These are phyloP conservation scores for Psilocybe azurescens DNA, from an alignment of 768 basidiomycete species.

Conservation along the genomic window DNA sequence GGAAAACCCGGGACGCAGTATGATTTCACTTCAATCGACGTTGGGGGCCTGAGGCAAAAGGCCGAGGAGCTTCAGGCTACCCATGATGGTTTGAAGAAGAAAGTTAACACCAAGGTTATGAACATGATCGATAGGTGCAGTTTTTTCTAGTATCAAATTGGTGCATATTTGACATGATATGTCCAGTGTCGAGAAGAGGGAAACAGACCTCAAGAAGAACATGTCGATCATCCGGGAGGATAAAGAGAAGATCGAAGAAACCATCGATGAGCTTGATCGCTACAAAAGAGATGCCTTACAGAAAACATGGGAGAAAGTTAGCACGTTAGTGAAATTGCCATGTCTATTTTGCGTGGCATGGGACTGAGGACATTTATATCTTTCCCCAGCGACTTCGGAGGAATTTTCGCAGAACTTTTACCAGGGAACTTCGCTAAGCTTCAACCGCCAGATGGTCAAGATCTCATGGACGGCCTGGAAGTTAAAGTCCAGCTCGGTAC, in stretches of 20 bases:
- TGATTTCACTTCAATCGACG: slow-evolving; percentile 75
- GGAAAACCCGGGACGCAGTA: slow-evolving; percentile 82
- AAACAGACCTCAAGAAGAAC: slow-evolving; percentile 86
- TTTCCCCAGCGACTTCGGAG: slow-evolving; percentile 86
- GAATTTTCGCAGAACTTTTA: slow-evolving; percentile 92
- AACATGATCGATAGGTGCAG: slow-evolving; percentile 91
- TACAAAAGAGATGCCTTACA: slow-evolving; percentile 93
- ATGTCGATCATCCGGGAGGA: slow-evolving; percentile 87
- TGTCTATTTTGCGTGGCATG: background rate
- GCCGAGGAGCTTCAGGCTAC: slow-evolving; percentile 76
- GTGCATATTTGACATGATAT: background rate
- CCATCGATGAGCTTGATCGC: slow-evolving; percentile 89
- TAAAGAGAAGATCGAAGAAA: slow-evolving; percentile 93
- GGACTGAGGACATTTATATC: background rate
- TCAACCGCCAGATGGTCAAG: slow-evolving; percentile 91
- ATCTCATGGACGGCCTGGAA: slow-evolving; percentile 94
- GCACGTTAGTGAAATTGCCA: slow-evolving; percentile 59
- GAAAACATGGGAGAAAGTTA: slow-evolving; percentile 97
- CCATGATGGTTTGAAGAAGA: slow-evolving; percentile 91
- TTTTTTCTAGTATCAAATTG: slow-evolving; percentile 5
- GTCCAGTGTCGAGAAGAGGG: slow-evolving; percentile 90
- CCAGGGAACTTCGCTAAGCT: slow-evolving; percentile 97
- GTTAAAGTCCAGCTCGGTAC: slow-evolving; percentile 95
- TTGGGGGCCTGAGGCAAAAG: slow-evolving; percentile 61
- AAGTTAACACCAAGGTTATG: slow-evolving; percentile 94